phyloP scores from a whole-genome alignment of 305 asterid genomes.

The Fraxinus sp. region DNA sequence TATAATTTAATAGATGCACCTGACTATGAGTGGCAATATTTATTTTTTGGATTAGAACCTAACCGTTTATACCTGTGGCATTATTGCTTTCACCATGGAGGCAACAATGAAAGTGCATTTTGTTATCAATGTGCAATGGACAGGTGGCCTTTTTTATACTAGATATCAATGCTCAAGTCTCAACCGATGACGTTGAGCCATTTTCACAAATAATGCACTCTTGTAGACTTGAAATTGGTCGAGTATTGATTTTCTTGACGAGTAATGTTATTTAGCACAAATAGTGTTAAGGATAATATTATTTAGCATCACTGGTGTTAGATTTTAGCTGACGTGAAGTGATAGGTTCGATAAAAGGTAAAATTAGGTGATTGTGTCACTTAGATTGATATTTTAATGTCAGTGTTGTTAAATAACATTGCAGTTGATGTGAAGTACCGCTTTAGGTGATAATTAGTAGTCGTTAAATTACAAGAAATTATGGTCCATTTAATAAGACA shows the following conservation, averaged over 20 bases:
- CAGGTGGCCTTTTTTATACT: not conserved
- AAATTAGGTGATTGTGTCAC: not conserved
- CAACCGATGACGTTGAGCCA: not conserved
- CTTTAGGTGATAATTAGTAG: not conserved
- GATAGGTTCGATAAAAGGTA: not conserved
- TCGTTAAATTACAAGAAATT: not conserved
- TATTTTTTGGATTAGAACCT: not conserved
- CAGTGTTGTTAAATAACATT: not conserved
- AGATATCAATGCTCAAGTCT: not conserved
- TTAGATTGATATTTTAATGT: not conserved
- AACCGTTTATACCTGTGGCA: not conserved
- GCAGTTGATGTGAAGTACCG: no score
- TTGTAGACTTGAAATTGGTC: not conserved
- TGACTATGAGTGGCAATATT: not conserved
- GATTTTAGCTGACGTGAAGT: not conserved
- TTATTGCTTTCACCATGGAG: not conserved
- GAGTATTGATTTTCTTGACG: not conserved
- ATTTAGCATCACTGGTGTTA: no score
- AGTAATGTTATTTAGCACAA: not conserved
- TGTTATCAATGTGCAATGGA: not conserved
- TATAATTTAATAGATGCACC: not conserved
- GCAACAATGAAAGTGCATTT: not conserved
- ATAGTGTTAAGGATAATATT: not conserved
- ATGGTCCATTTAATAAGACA: not conserved
- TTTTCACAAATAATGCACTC: not conserved